phyloP scores from a whole-genome alignment of 1,284 basidiomycete species.

The Cryptococcus deneoformans region DNA sequence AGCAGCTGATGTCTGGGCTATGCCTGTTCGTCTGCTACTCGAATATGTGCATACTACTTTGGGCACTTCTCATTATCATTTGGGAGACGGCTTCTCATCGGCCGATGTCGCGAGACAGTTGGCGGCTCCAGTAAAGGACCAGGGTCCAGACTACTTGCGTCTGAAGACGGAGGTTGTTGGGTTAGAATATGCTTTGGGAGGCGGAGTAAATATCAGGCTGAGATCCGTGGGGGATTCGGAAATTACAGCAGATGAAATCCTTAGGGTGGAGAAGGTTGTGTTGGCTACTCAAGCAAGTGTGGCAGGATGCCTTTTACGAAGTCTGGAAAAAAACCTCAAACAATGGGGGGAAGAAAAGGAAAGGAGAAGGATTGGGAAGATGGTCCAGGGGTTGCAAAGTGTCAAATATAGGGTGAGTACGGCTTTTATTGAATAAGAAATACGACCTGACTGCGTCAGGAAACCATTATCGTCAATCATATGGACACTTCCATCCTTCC shows the following conservation, averaged over 20 bases:
- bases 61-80: slow-evolving; percentile 40
- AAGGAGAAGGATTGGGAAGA: slow-evolving; percentile 17
- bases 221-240: neutral
- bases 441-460: slow-evolving; percentile 11
- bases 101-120: slow-evolving; percentile 30
- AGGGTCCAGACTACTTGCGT: slow-evolving; percentile 23
- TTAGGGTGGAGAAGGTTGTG: slow-evolving; percentile 60
- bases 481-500: slow-evolving; percentile 62
- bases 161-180: slow-evolving; percentile 21
- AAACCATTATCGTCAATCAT: slow-evolving; percentile 66
- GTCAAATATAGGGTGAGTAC: slow-evolving; percentile 40
- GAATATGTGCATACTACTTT: slow-evolving; percentile 42
- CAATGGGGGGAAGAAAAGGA: slow-evolving; percentile 14
- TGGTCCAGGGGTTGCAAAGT: slow-evolving; percentile 30
- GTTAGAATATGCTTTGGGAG: slow-evolving; percentile 11
- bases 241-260: slow-evolving; percentile 9
- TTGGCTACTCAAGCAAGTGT: slow-evolving; percentile 68
- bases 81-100: slow-evolving; percentile 20
- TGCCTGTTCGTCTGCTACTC: slow-evolving; percentile 27
- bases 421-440: neutral
- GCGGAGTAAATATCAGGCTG: slow-evolving; percentile 8
- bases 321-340: slow-evolving; percentile 20
- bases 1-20: slow-evolving; percentile 25
- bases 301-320: slow-evolving; percentile 50
- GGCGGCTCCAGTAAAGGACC: slow-evolving; percentile 14